Percentiles rank a stretch among this genome's conserved stretches.
These are phyloP conservation scores for Astragalus glycyphyllos DNA, from an alignment of 306 rosid genomes.

Conservation along the genomic window DNA sequence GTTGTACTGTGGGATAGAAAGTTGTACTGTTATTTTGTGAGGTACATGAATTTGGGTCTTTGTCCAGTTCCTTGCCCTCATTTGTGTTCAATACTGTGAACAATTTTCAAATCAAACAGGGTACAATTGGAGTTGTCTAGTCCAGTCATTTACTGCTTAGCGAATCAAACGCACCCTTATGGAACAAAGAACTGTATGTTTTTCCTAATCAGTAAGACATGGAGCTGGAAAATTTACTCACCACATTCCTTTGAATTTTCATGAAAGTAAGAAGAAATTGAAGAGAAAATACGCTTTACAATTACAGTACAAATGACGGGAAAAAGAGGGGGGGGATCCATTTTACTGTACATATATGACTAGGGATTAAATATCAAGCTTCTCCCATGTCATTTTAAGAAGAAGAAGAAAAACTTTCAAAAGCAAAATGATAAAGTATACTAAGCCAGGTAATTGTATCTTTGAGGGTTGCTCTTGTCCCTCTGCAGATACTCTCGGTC, in stretches of 20 bases:
- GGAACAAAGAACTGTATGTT: neutral
- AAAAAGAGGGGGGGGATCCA: conserved; percentile 36
- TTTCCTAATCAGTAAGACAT: neutral
- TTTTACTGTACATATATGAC: conserved; percentile 75
- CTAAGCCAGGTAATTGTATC: conserved; percentile 97
- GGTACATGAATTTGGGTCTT: too few species aligned
- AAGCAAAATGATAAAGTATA: conserved; percentile 21
- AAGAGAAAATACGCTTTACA: conserved; percentile 59
- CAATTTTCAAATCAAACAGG: too few species aligned
- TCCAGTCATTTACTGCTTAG: too few species aligned
- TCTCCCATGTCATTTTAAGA: conserved; percentile 49
- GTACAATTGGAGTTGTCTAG: too few species aligned
- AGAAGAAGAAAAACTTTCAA: conserved; percentile 43
- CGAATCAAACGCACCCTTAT: too few species aligned
- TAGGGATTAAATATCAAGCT: conserved; percentile 46
- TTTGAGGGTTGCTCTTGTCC: conserved; percentile 98
- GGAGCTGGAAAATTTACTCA: neutral
- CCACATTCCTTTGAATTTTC: conserved; percentile 3
- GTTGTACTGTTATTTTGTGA: too few species aligned
- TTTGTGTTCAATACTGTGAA: too few species aligned
- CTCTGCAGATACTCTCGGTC: conserved; percentile 98
- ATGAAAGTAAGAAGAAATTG: conserved; percentile 36
- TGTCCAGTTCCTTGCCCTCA: too few species aligned
- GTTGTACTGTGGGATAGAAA: too few species aligned
- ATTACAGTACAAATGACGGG: conserved; percentile 53